phyloP scores from a whole-genome alignment of 2,329 filamentous ascomycete genomes.

The Neofusicoccum cordaticola region DNA sequence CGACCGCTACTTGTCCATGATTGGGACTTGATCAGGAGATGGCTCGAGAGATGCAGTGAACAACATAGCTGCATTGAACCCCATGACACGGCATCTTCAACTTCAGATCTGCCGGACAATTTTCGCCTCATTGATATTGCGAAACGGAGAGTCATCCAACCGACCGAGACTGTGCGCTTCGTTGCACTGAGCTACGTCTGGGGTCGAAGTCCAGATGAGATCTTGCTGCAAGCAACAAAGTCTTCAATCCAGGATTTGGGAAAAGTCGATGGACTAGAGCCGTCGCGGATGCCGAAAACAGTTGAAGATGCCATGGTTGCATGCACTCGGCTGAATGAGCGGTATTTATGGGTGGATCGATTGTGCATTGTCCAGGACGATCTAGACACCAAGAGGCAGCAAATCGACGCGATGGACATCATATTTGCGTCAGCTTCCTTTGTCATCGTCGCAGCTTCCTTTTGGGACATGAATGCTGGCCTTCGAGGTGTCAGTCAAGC shows the following conservation, averaged over 20 bases:
- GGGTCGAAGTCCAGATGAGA: not conserved
- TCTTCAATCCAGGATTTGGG: not conserved
- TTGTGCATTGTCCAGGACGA: constrained; percentile 12
- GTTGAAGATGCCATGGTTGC: not conserved
- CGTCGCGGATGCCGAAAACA: not conserved
- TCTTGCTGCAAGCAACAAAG: not conserved
- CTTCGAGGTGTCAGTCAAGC: not conserved
- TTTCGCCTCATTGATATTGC: no score
- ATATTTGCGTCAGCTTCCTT: not conserved
- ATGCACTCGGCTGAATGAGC: not conserved
- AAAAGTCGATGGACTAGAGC: not conserved
- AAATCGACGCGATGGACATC: not conserved
- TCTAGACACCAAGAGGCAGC: not conserved
- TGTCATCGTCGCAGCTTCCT: not conserved
- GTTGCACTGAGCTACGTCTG: constrained; percentile 11
- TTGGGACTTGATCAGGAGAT: no score
- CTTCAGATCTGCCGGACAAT: no score
- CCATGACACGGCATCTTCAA: no score
- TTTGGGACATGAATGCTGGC: not conserved
- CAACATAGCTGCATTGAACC: no score
- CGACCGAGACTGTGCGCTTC: not conserved
- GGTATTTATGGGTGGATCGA: constrained; percentile 4
- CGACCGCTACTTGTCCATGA: no score
- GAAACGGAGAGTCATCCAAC: no score
- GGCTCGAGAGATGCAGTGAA: no score